Conservation (phyloP, 768 basidiomycete genomes). For the Leccinum fibrillosum region DNA sequence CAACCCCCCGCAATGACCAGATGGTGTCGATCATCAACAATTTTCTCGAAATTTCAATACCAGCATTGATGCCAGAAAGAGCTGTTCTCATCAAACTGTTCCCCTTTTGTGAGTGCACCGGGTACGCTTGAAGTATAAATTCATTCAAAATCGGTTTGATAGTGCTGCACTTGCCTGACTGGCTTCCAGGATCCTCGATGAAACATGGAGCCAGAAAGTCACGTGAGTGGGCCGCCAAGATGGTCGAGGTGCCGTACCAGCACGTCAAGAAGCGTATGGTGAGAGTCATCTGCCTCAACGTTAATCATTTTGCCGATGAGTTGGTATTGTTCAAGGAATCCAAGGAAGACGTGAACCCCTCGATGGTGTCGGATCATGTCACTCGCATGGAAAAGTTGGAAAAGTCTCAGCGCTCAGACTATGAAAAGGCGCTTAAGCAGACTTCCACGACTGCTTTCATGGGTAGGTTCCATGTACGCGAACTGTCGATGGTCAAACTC, state of each 20-base stretch:
- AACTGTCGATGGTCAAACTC: background rate
- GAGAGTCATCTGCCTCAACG: background rate
- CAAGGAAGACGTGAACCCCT: slow-evolving; percentile 1
- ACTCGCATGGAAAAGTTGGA: slow-evolving; percentile 9
- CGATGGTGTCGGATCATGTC: slow-evolving; percentile 16
- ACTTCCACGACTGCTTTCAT: slow-evolving; percentile 14
- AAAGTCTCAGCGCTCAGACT: background rate
- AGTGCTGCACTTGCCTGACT: slow-evolving; percentile 29
- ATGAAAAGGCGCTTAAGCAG: slow-evolving; percentile 16
- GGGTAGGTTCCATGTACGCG: slow-evolving; percentile 1
- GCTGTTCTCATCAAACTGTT: slow-evolving; percentile 12
- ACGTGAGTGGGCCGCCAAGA: slow-evolving; percentile 3
- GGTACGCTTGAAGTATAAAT: too few species aligned
- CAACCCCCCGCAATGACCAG: slow-evolving; percentile 9
- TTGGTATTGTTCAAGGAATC: slow-evolving; percentile 2
- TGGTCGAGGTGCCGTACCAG: slow-evolving; percentile 16
- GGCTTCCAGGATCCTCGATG: slow-evolving; percentile 19
- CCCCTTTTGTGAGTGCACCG: slow-evolving; percentile 14
- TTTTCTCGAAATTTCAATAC: slow-evolving; percentile 6
- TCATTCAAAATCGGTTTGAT: background rate
- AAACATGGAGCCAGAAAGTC: slow-evolving; percentile 11
- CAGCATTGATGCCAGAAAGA: slow-evolving; percentile 9
- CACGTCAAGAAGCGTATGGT: slow-evolving; percentile 10
- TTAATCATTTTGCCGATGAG: background rate
- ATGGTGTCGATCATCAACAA: slow-evolving; percentile 14